A percentile compares a stretch with the other conserved stretches of the same genome.
phyloP scores from a whole-genome alignment of 2,329 filamentous ascomycete species.

The Cladophialophora carrionii region DNA sequence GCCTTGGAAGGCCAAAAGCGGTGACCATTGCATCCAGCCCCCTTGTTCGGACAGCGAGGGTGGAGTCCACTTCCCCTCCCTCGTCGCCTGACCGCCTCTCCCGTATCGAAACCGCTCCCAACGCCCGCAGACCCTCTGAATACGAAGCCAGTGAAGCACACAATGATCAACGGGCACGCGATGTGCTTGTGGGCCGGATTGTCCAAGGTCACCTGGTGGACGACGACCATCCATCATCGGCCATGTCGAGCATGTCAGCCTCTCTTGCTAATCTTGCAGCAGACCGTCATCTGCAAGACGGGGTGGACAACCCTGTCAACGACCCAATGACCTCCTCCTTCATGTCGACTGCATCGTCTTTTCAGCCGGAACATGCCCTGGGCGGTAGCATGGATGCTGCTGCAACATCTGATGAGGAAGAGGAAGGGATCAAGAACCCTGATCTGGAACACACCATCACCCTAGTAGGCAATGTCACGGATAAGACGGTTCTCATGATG shows the following conservation, averaged over 20 bases:
- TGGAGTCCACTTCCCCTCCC: conserved; percentile 39
- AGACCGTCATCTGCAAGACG: conserved; percentile 53
- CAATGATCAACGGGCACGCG: conserved; percentile 78
- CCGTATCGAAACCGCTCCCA: conserved; percentile 45
- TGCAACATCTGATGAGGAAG: conserved; percentile 87
- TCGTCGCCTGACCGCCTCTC: conserved; percentile 40
- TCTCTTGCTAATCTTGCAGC: conserved; percentile 60
- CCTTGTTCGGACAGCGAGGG: conserved; percentile 34
- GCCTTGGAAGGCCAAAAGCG: conserved; percentile 31
- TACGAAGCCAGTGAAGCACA: conserved; percentile 59
- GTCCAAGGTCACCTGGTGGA: conserved; percentile 95
- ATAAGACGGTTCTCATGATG: conserved; percentile 87
- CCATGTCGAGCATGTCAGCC: conserved; percentile 65
- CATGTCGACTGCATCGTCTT: conserved; percentile 78
- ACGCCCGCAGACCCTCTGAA: conserved; percentile 48
- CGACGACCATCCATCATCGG: conserved; percentile 83
- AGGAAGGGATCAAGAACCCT: conserved; percentile 79
- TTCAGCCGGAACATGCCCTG: conserved; percentile 69
- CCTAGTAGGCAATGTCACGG: conserved; percentile 90
- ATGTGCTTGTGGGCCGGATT: conserved; percentile 88
- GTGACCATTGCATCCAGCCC: conserved; percentile 40
- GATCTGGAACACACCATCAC: conserved; percentile 93
- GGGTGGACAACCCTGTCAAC: conserved; percentile 61
- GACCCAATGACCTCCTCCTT: conserved; percentile 84
- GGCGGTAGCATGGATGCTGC: conserved; percentile 83